A percentile compares a stretch with the other conserved stretches of the same genome.
Evolutionary conservation across 2,329 filamentous ascomycete species (phyloP).

Genomic region (Dendrostoma leiphaemia): DNA sequence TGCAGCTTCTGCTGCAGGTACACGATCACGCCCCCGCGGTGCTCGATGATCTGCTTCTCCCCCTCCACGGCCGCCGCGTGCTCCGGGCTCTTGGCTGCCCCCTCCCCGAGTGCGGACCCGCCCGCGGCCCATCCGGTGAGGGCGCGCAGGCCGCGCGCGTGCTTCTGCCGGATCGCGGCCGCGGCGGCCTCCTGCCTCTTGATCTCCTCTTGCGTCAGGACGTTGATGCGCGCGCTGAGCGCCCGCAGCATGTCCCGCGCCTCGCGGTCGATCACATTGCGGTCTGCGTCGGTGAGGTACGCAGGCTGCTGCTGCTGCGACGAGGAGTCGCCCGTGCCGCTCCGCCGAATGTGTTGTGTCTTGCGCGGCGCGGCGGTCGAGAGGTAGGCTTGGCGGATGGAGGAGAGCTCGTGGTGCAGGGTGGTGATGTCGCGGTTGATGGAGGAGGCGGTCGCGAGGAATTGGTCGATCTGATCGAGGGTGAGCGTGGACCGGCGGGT

Average conservation of each 20-base stretch:
- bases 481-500: slow-evolving; percentile 42
- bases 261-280: slow-evolving; percentile 83
- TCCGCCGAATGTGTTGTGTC: slow-evolving; percentile 42
- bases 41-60: slow-evolving; percentile 63
- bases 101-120: slow-evolving; percentile 43
- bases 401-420: slow-evolving; percentile 75
- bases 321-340: slow-evolving; percentile 39
- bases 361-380: slow-evolving; percentile 70
- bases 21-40: slow-evolving; percentile 82
- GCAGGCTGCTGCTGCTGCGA: slow-evolving; percentile 36
- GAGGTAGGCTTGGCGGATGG: slow-evolving; percentile 87
- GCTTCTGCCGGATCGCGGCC: slow-evolving; percentile 69
- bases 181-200: slow-evolving; percentile 74
- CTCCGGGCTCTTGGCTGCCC: slow-evolving; percentile 54
- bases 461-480: slow-evolving; percentile 69
- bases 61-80: slow-evolving; percentile 71
- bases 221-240: slow-evolving; percentile 76
- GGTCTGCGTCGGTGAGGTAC: slow-evolving; percentile 74
- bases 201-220: slow-evolving; percentile 78
- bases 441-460: slow-evolving; percentile 89
- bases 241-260: slow-evolving; percentile 83
- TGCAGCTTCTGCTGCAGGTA: slow-evolving; percentile 75
- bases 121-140: slow-evolving; percentile 68
- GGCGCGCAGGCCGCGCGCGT: slow-evolving; percentile 60
- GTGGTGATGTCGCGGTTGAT: slow-evolving; percentile 86